A percentile compares a stretch with the other conserved stretches of the same genome.
Evolutionary conservation across 1,284 basidiomycete species (phyloP).

Genomic region (Cutaneotrichosporon sp.): DNA sequence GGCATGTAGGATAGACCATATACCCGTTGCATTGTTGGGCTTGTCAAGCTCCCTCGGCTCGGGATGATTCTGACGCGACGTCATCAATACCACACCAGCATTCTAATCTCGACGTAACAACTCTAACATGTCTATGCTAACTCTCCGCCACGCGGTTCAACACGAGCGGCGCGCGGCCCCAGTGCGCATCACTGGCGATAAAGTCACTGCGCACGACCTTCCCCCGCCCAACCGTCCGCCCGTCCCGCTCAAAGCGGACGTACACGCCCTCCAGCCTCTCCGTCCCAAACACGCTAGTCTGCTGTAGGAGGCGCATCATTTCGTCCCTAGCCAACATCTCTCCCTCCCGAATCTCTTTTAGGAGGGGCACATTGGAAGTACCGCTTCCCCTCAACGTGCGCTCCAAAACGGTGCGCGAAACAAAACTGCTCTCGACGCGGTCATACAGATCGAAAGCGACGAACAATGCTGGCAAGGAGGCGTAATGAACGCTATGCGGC

Average conservation of each 20-base stretch:
- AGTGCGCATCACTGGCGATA: slow-evolving; percentile 65
- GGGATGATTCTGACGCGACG: no score
- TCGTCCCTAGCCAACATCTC: slow-evolving; percentile 52
- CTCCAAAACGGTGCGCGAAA: slow-evolving; percentile 43
- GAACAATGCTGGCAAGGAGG: slow-evolving; percentile 59
- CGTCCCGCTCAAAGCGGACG: slow-evolving; percentile 58
- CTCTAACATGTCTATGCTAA: no score
- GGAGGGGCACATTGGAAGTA: slow-evolving; percentile 56
- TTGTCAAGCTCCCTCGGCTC: not conserved
- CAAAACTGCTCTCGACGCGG: slow-evolving; percentile 56
- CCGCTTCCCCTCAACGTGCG: slow-evolving; percentile 50
- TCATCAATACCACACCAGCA: no score
- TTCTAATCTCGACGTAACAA: no score
- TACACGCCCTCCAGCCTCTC: slow-evolving; percentile 63
- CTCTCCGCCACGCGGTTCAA: slow-evolving; percentile 46
- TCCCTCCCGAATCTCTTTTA: slow-evolving; percentile 50
- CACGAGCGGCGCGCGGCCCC: slow-evolving; percentile 57
- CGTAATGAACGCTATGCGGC: slow-evolving; percentile 63
- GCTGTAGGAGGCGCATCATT: slow-evolving; percentile 57
- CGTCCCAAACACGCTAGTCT: slow-evolving; percentile 57
- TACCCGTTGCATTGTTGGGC: slow-evolving; percentile 2
- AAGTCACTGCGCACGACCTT: slow-evolving; percentile 66
- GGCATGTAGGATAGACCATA: not conserved
- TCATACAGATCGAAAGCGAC: slow-evolving; percentile 61
- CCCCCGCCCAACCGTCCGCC: slow-evolving; percentile 56